Evolutionary conservation across 2,329 filamentous ascomycete genomes (phyloP).

Genomic region (Cytospora chrysosperma): DNA sequence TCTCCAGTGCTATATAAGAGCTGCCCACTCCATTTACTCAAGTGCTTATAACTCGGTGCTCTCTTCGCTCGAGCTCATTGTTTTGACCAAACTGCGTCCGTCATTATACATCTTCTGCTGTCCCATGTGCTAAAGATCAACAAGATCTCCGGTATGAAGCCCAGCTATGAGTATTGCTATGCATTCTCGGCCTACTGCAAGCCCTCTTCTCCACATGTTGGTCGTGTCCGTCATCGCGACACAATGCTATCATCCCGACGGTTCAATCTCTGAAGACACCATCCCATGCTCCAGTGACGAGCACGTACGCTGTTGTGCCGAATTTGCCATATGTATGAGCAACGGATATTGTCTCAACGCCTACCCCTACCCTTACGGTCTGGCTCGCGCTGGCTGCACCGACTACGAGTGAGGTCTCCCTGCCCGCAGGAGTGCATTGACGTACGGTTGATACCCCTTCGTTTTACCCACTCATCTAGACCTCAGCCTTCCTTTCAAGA

Average conservation of each 20-base stretch:
- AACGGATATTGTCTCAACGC: neutral
- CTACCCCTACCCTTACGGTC: neutral
- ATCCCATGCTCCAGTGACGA: neutral
- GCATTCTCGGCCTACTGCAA: neutral
- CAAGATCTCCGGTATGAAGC: too few relatives aligned
- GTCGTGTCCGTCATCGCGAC: neutral
- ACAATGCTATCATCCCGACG: neutral
- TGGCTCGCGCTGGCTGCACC: neutral
- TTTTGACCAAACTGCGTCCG: too few relatives aligned
- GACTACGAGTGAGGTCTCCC: neutral
- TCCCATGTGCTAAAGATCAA: too few relatives aligned
- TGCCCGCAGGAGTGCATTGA: neutral
- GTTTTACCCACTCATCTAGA: neutral
- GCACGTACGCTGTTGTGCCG: neutral
- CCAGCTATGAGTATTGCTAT: neutral
- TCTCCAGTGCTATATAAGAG: too few relatives aligned
- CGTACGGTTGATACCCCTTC: neutral
- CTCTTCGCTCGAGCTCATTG: too few relatives aligned
- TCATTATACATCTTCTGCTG: too few relatives aligned
- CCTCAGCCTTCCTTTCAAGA: too few relatives aligned
- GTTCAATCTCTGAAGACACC: neutral
- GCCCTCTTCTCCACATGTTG: neutral
- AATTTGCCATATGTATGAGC: neutral
- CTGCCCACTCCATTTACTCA: too few relatives aligned
- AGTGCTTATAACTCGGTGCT: too few relatives aligned